Percentiles rank a stretch among this genome's conserved stretches.
These are phyloP conservation scores for Cryptosporidium meleagridis DNA, from an alignment of 169 alveolate species.

Conservation along the genomic window DNA sequence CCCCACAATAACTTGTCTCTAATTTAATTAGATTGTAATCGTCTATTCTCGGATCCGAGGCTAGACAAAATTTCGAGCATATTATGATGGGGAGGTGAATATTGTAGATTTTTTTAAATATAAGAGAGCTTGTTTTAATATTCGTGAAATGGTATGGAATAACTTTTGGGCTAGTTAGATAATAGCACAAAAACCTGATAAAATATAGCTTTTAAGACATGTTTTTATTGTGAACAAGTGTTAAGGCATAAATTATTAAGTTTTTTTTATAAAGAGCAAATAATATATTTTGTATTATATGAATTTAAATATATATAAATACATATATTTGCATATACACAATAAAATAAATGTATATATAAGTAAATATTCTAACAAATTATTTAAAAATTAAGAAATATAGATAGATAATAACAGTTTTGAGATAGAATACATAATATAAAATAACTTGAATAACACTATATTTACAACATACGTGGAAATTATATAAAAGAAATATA, in stretches of 20 bases:
- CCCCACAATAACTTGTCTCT: slow-evolving; percentile 1
- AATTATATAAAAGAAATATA: not conserved
- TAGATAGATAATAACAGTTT: not conserved
- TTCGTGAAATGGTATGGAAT: not conserved
- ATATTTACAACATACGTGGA: not conserved
- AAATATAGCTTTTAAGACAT: not conserved
- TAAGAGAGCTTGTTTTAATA: not conserved
- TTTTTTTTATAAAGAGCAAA: not conserved
- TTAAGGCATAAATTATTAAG: not conserved
- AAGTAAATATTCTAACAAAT: not conserved
- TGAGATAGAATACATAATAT: not conserved
- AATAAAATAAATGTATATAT: not conserved
- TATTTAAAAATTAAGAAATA: not conserved
- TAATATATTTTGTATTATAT: not conserved
- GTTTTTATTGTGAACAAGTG: not conserved
- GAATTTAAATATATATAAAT: not conserved
- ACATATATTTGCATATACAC: not conserved
- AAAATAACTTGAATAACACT: too few species aligned
- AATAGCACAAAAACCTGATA: not conserved
- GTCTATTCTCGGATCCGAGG: slow-evolving; percentile 4
- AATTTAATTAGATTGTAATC: not conserved
- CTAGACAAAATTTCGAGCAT: slow-evolving; percentile 13
- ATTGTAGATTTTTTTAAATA: not conserved
- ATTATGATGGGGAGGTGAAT: not conserved
- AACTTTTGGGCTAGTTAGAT: not conserved